phyloP scores from a whole-genome alignment of 768 basidiomycete species.

The Mycena indigotica region DNA sequence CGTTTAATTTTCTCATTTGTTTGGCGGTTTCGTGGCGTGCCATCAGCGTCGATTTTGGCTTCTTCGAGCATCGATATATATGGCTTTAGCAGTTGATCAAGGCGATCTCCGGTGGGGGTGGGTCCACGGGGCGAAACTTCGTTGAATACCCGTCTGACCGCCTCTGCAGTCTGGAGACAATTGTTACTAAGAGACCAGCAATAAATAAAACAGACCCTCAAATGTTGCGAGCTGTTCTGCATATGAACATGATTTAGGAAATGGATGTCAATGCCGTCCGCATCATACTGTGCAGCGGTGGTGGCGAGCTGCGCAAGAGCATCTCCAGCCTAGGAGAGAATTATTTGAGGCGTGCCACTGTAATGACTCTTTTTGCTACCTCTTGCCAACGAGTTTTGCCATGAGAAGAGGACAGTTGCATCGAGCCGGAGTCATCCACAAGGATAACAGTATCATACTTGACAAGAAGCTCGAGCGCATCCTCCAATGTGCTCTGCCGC shows the following conservation, averaged over 20 bases:
- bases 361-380: no score
- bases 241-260: constrained; percentile 40
- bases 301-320: constrained; percentile 43
- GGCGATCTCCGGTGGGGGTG: neutral
- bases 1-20: neutral
- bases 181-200: neutral
- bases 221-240: neutral
- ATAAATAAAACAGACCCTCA: neutral
- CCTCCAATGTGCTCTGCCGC: neutral
- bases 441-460: constrained; percentile 48
- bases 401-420: constrained; percentile 24
- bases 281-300: constrained; percentile 41
- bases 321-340: constrained; percentile 34
- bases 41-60: neutral
- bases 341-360: neutral
- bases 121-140: neutral
- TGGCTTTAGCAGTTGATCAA: neutral
- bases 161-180: neutral
- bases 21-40: neutral
- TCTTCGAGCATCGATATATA: neutral
- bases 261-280: constrained; percentile 50
- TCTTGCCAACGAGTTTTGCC: neutral
- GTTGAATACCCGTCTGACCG: neutral
- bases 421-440: constrained; percentile 51
- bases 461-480: neutral